Evolutionary conservation across 2,329 filamentous ascomycete species (phyloP), one percentile per base, ranked within the genome.

Genomic region (Ceratocystis eucalypticola): DNA sequence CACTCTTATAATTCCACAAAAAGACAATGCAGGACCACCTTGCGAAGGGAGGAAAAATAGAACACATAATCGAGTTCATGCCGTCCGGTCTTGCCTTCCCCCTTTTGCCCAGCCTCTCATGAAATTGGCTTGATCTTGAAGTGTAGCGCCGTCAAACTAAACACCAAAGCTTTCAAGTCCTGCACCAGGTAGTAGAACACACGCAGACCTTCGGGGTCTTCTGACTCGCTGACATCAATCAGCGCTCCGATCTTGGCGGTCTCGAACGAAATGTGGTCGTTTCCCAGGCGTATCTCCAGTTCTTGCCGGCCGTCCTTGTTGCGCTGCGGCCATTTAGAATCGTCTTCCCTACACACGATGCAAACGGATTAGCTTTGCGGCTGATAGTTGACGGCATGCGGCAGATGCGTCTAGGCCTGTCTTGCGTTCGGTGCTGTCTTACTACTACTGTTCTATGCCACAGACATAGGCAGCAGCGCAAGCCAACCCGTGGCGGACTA

Each of bases 181-280:
- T 99, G 94, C 4, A 97, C 93, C 6, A 99, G 86, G 74, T 99
- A 99, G 80, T 99, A 99, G 77, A 99, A 99, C 2, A 99, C 94
- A 62, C 94, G 86, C 12, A 99, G 83, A 37, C 94, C 94, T 77
- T 99, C 94, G 1, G 94, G 94, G 74, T 99, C 94, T 64, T 90
- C 88, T 2, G 92, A 96, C 74, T 97, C 94, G 63, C 91, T 95
- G 68, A 99, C 94, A 74, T 99, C 94, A 71, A 96, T 92, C 63
- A 99, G 80, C 7, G 94, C 97, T 69, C 94, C 94, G 71, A 99
- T 97, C 78, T 99, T 99, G 45, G 94, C 94, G 37, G 94, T 99
- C 92, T 99, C 94, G 71, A 99, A 99, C 1, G 91, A 95, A 71
- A 99, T 97, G 75, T 97, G 93, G 70, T 99, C 94, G 72, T 88